Conservation (phyloP, 768 basidiomycete genomes). For the Russula sp. region DNA sequence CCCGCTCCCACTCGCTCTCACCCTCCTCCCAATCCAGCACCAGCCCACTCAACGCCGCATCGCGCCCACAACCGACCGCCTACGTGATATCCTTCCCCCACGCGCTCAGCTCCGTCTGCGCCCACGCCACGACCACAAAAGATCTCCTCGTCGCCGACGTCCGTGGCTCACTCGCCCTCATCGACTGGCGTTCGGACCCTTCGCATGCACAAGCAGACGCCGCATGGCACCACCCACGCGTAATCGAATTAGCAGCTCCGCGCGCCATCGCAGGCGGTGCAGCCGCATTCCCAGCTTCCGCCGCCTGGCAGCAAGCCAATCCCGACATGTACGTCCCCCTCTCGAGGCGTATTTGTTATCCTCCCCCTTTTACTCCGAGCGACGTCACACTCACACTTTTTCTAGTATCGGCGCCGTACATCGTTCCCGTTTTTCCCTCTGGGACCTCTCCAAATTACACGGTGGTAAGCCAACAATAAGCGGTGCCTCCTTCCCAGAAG, state of each 20-base stretch:
- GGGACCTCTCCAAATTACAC: conserved; percentile 69
- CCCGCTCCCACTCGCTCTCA: conserved; percentile 32
- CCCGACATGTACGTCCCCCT: conserved; percentile 60
- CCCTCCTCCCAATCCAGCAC: conserved; percentile 1
- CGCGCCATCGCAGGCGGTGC: conserved; percentile 53
- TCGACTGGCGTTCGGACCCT: conserved; percentile 81
- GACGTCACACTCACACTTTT: background rate
- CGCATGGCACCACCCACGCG: conserved; percentile 57
- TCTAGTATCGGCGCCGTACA: conserved; percentile 71
- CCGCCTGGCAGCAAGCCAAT: conserved; percentile 68
- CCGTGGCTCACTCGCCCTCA: conserved; percentile 68
- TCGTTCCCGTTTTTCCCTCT: conserved; percentile 67
- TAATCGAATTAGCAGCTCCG: conserved; percentile 74
- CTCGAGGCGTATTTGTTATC: background rate
- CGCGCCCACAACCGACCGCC: conserved; percentile 67
- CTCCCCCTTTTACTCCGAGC: background rate
- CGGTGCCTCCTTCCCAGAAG: conserved; percentile 63
- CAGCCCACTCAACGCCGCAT: conserved; percentile 31
- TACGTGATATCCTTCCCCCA: conserved; percentile 72
- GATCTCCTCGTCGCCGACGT: conserved; percentile 77
- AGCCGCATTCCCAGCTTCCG: conserved; percentile 52
- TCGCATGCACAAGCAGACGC: conserved; percentile 48
- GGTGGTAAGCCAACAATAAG: conserved; percentile 71
- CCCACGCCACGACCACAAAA: conserved; percentile 71
- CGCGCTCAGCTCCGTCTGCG: conserved; percentile 63